phyloP scores from a whole-genome alignment of 257 asterid species.

The Vinca minor region DNA sequence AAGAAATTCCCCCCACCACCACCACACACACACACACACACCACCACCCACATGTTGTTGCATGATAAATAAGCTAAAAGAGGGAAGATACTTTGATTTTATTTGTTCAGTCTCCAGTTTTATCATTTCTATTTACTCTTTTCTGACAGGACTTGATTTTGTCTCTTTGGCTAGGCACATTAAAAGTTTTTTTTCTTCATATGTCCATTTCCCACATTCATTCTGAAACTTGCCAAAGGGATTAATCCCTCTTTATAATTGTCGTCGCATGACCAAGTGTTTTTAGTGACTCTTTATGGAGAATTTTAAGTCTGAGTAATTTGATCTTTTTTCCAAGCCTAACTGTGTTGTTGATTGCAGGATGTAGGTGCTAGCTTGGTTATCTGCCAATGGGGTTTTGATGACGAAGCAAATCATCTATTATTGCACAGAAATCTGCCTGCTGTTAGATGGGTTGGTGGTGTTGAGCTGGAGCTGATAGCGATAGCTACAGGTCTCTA shows the following conservation, averaged over 20 bases:
- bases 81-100: too few relatives aligned
- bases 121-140: too few relatives aligned
- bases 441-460: constrained; percentile 98
- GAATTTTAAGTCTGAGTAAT: constrained; percentile 7
- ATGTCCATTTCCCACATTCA: too few relatives aligned
- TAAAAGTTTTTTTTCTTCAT: too few relatives aligned
- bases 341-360: constrained; percentile 36
- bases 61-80: too few relatives aligned
- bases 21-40: too few relatives aligned
- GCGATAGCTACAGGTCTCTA: constrained; percentile 90
- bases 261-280: background rate
- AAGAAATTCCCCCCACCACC: too few relatives aligned
- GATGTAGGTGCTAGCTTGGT: constrained; percentile 94
- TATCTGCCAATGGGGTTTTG: constrained; percentile 98
- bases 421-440: constrained; percentile 87
- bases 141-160: too few relatives aligned
- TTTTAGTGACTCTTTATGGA: background rate
- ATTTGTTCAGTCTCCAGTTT: too few relatives aligned
- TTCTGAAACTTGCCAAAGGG: too few relatives aligned
- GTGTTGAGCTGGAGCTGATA: constrained; percentile 89
- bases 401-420: constrained; percentile 95
- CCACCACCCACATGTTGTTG: too few relatives aligned
- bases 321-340: constrained; percentile 12
- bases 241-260: background rate
- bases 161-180: too few relatives aligned